Conservation (phyloP, 2,329 filamentous ascomycete species). For the Periglandula ipomoeae region DNA sequence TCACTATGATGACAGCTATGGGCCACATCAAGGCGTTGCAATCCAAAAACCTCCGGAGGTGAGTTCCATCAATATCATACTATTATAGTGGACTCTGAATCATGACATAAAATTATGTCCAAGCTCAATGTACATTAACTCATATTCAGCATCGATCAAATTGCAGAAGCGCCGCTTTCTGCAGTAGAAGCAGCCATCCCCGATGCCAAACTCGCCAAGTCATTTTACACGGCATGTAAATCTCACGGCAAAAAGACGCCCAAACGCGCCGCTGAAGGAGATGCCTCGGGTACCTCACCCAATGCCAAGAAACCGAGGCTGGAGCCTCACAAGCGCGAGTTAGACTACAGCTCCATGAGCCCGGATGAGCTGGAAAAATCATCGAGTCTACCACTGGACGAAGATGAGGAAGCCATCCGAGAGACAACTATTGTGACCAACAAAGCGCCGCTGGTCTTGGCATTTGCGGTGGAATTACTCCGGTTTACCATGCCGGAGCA, state of each 20-base stretch:
- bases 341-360: slow-evolving; percentile 31
- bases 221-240: slow-evolving; percentile 46
- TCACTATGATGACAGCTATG: slow-evolving; percentile 52
- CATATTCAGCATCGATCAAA: slow-evolving; percentile 39
- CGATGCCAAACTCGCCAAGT: slow-evolving; percentile 40
- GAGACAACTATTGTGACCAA: slow-evolving; percentile 60
- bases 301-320: slow-evolving; percentile 23
- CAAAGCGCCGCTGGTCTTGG: slow-evolving; percentile 71
- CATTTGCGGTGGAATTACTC: slow-evolving; percentile 65
- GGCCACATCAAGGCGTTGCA: slow-evolving; percentile 49
- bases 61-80: slow-evolving; percentile 7
- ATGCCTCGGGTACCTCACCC: slow-evolving; percentile 10
- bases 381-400: slow-evolving; percentile 47
- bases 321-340: slow-evolving; percentile 23
- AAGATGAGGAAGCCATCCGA: slow-evolving; percentile 51
- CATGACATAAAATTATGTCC: not conserved
- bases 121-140: not conserved
- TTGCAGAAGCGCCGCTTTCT: slow-evolving; percentile 38
- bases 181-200: slow-evolving; percentile 36
- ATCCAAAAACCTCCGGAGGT: slow-evolving; percentile 46
- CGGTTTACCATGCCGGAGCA: slow-evolving; percentile 80
- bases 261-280: slow-evolving; percentile 19
- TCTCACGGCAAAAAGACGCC: slow-evolving; percentile 34
- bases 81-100: too few species aligned
- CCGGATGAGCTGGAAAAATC: slow-evolving; percentile 55